Percentiles rank a stretch among this genome's conserved stretches.
phyloP scores from a whole-genome alignment of 768 basidiomycete genomes.

The Coprinellus micaceus region DNA sequence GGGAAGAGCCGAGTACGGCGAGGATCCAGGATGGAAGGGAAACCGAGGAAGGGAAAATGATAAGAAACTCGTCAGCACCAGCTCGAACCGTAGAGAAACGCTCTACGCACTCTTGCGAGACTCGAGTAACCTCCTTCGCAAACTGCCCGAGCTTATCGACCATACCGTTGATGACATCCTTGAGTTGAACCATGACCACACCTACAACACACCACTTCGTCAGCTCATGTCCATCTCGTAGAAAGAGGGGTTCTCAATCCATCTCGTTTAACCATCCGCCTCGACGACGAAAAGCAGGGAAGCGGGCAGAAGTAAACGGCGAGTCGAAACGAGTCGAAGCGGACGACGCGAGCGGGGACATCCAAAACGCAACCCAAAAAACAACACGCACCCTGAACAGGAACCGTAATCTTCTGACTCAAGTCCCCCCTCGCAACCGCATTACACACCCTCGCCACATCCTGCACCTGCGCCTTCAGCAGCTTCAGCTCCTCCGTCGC shows the following conservation, averaged over 20 bases:
- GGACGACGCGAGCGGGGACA: neutral
- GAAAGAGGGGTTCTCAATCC: too few relatives aligned
- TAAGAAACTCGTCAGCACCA: too few relatives aligned
- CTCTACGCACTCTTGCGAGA: constrained; percentile 78
- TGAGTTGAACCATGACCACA: constrained; percentile 71
- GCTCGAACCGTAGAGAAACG: too few relatives aligned
- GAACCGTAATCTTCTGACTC: constrained; percentile 69
- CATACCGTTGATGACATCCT: constrained; percentile 69
- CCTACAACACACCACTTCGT: too few relatives aligned
- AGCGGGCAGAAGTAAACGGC: too few relatives aligned
- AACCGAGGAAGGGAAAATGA: too few relatives aligned
- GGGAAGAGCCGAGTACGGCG: too few relatives aligned
- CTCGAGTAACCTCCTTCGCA: constrained; percentile 87
- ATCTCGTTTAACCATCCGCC: too few relatives aligned
- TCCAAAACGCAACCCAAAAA: neutral
- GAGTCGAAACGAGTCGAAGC: too few relatives aligned
- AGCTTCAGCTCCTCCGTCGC: constrained; percentile 71
- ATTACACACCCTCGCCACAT: constrained; percentile 73
- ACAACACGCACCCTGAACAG: constrained; percentile 40
- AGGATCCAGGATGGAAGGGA: too few relatives aligned
- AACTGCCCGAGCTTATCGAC: constrained; percentile 73
- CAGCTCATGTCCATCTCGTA: too few relatives aligned
- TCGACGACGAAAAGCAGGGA: too few relatives aligned
- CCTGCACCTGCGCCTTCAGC: constrained; percentile 76
- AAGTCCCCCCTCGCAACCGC: constrained; percentile 71